A percentile compares a stretch with the other conserved stretches of the same genome.
Evolutionary conservation across 495 filamentous ascomycete species (phyloP).

Genomic region (Penicillium lividum): DNA sequence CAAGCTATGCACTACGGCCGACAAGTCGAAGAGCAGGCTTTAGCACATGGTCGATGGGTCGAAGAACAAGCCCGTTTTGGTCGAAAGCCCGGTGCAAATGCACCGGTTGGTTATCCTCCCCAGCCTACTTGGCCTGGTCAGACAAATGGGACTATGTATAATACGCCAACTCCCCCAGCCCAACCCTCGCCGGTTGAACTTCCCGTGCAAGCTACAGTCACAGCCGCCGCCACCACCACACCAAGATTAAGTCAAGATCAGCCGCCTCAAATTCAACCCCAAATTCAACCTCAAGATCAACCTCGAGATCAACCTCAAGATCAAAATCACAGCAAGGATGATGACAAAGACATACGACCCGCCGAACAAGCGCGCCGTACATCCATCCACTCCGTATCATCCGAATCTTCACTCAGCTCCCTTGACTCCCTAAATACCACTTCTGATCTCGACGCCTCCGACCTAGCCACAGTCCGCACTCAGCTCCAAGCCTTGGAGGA

Average conservation of each 20-base stretch:
- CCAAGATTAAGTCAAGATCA: neutral
- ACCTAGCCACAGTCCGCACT: slow-evolving; percentile 42
- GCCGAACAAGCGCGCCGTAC: slow-evolving; percentile 30
- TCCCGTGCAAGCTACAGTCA: neutral
- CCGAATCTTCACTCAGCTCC: slow-evolving; percentile 43
- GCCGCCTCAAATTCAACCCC: neutral
- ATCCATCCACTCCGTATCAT: slow-evolving; percentile 38
- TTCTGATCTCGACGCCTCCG: slow-evolving; percentile 42
- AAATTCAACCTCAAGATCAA: neutral
- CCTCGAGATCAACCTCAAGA: neutral
- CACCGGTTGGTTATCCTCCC: slow-evolving; percentile 7
- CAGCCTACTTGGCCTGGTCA: slow-evolving; percentile 15
- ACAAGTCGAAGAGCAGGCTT: slow-evolving; percentile 44
- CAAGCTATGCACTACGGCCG: slow-evolving; percentile 44
- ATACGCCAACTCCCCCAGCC: slow-evolving; percentile 1
- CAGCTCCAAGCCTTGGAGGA: slow-evolving; percentile 42
- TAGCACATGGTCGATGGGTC: slow-evolving; percentile 44
- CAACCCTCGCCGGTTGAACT: neutral
- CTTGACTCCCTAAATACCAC: slow-evolving; percentile 45
- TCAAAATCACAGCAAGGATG: slow-evolving; percentile 7
- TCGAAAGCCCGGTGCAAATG: slow-evolving; percentile 23
- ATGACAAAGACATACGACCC: slow-evolving; percentile 10
- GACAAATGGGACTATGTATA: neutral
- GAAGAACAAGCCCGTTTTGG: slow-evolving; percentile 42
- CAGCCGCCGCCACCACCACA: neutral